Evolutionary conservation across 139 green algal species (phyloP).

Genomic region (Tetraselmis striata): DNA sequence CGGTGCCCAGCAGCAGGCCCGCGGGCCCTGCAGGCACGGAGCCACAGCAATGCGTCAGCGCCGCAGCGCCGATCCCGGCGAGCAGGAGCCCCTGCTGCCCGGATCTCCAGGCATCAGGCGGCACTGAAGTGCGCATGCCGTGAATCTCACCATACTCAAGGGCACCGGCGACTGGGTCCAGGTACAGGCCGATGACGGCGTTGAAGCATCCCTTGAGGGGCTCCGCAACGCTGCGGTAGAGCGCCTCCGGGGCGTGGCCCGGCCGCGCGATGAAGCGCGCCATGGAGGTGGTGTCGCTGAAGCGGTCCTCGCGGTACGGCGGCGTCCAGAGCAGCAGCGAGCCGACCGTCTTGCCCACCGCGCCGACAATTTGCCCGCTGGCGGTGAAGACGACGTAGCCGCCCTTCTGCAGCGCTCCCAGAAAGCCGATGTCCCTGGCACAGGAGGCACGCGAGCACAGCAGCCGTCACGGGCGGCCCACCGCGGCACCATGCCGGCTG

Average conservation of each 20-base stretch:
- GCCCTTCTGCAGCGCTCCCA: conserved; percentile 1
- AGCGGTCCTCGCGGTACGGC: conserved; percentile 33
- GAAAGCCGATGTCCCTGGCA: neutral
- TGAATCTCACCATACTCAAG: neutral
- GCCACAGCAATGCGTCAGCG: too few relatives aligned
- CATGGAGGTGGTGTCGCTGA: conserved; percentile 37
- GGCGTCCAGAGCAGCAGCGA: conserved; percentile 24
- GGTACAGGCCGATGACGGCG: neutral
- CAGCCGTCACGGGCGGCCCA: too few relatives aligned
- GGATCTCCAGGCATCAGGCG: too few relatives aligned
- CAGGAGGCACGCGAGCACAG: neutral
- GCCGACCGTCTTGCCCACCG: neutral
- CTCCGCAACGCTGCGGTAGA: neutral
- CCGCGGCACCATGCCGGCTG: too few relatives aligned
- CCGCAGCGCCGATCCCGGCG: too few relatives aligned
- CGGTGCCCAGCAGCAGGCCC: conserved; percentile 41
- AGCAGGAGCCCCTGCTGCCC: too few relatives aligned
- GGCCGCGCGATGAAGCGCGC: conserved; percentile 8
- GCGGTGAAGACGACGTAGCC: conserved; percentile 6
- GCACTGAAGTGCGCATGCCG: too few relatives aligned
- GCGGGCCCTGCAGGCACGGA: conserved; percentile 40
- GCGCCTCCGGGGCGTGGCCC: neutral
- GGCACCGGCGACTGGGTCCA: neutral
- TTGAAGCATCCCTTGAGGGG: neutral
- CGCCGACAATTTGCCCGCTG: neutral